These are phyloP conservation scores for Protomyces inouyei DNA, from an alignment of 1,139 yeast species.

Conservation along the genomic window DNA sequence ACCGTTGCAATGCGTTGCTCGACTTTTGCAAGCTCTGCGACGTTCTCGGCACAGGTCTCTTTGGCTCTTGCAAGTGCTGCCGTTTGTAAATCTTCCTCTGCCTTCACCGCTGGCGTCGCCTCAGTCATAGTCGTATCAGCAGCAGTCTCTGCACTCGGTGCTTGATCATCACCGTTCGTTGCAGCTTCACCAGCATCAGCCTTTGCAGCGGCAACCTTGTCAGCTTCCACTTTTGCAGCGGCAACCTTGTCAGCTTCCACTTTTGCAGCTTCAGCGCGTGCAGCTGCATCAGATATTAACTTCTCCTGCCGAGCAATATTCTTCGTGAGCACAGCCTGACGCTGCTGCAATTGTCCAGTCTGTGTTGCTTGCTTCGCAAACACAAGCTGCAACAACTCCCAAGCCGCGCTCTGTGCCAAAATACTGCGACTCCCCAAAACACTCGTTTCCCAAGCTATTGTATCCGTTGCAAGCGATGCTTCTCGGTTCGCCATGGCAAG, in stretches of 20 bases:
- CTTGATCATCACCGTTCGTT: background rate
- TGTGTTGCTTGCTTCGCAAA: background rate
- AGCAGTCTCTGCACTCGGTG: background rate
- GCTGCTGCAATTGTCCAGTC: background rate
- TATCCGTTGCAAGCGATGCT: background rate
- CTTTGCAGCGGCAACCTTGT: background rate
- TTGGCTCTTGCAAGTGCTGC: background rate
- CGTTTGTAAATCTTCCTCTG: background rate
- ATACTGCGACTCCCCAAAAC: background rate
- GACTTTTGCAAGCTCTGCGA: background rate
- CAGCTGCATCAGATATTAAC: background rate
- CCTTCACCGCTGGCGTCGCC: background rate
- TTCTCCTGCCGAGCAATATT: background rate
- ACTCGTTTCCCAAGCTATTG: background rate
- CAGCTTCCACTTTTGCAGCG: background rate
- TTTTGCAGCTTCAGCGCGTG: background rate
- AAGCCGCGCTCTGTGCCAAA: background rate
- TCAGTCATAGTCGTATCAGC: background rate
- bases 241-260: background rate
- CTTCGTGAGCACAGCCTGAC: background rate
- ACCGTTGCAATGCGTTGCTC: background rate
- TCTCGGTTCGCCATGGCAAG: background rate
- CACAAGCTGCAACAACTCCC: background rate
- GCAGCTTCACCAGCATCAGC: background rate
- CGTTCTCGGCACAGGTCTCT: background rate